A percentile compares a stretch with the other conserved stretches of the same genome.
These are phyloP conservation scores for Chaetomium fimeti DNA, from an alignment of 495 filamentous ascomycete species.

Conservation along the genomic window DNA sequence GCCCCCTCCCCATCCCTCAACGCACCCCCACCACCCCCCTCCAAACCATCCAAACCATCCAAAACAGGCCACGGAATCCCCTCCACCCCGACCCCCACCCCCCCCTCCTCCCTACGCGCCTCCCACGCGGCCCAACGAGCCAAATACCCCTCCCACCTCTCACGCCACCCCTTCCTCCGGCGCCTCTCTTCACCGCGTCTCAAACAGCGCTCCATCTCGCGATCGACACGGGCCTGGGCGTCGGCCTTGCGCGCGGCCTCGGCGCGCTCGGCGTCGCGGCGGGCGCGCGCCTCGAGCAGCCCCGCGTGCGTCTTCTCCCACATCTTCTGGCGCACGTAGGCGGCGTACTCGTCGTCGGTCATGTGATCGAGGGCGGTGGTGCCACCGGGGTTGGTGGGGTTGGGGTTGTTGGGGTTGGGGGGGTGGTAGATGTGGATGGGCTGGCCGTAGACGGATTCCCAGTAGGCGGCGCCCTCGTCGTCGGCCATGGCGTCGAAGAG, in stretches of 20 bases:
- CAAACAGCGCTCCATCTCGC: slow-evolving; percentile 51
- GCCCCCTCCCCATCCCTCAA: slow-evolving; percentile 28
- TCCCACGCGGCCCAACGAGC: slow-evolving; percentile 58
- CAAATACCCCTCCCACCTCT: slow-evolving; percentile 64
- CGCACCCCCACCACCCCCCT: slow-evolving; percentile 44
- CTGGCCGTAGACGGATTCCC: slow-evolving; percentile 92
- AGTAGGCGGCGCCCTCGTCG: slow-evolving; percentile 93
- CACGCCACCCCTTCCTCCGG: slow-evolving; percentile 38
- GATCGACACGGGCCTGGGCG: slow-evolving; percentile 50
- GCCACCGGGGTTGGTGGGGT: slow-evolving; percentile 30
- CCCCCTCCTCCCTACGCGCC: slow-evolving; percentile 24
- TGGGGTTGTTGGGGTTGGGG: slow-evolving; percentile 2
- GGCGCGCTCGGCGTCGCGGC: slow-evolving; percentile 45
- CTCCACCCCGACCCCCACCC: slow-evolving; percentile 29
- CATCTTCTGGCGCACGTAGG: slow-evolving; percentile 82
- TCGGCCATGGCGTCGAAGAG: slow-evolving; percentile 98
- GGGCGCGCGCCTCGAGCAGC: slow-evolving; percentile 54
- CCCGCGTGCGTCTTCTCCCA: slow-evolving; percentile 83
- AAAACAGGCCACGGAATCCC: slow-evolving; percentile 73
- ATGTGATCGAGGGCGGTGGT: slow-evolving; percentile 66
- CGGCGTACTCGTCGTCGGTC: slow-evolving; percentile 86
- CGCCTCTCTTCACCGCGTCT: slow-evolving; percentile 47
- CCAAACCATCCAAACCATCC: slow-evolving; percentile 20
- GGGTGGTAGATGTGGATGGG: slow-evolving; percentile 59
- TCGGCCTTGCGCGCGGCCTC: slow-evolving; percentile 41